phyloP scores from a whole-genome alignment of 2,329 filamentous ascomycete genomes.

The Pestalotiopsis sp. region DNA sequence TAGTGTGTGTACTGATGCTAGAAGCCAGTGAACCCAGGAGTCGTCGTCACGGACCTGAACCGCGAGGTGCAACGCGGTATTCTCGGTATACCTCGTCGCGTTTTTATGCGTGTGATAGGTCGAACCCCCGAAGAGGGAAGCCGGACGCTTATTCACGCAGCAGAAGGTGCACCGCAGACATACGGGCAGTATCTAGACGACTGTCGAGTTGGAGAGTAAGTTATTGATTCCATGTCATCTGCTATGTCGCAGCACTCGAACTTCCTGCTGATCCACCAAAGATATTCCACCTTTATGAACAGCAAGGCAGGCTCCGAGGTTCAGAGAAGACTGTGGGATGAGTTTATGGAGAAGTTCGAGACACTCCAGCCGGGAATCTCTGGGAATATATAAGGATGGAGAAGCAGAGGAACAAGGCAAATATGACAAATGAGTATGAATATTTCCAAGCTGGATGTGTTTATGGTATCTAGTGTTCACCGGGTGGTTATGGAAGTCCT shows the following conservation, averaged over 20 bases:
- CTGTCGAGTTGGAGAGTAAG: slow-evolving; percentile 19
- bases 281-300: slow-evolving; percentile 34
- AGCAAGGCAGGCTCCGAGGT: not conserved
- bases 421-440: not conserved
- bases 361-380: slow-evolving; percentile 1
- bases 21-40: slow-evolving; percentile 16
- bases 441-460: not conserved
- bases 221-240: not conserved
- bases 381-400: not conserved
- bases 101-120: slow-evolving; percentile 15
- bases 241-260: not conserved
- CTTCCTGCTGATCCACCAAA: not conserved
- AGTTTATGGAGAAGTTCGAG: slow-evolving; percentile 7
- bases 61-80: slow-evolving; percentile 12
- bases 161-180: slow-evolving; percentile 16
- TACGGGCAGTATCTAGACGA: slow-evolving; percentile 21
- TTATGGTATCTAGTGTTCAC: too few relatives aligned
- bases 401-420: not conserved
- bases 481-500: too few relatives aligned
- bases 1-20: not conserved
- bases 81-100: slow-evolving; percentile 1
- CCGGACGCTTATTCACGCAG: slow-evolving; percentile 18
- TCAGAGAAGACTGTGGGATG: slow-evolving; percentile 10
- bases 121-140: slow-evolving; percentile 17
- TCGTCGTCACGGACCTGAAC: slow-evolving; percentile 16